These are phyloP conservation scores for Plasmodium adleri DNA, from an alignment of 169 alveolate genomes.

Conservation along the genomic window DNA sequence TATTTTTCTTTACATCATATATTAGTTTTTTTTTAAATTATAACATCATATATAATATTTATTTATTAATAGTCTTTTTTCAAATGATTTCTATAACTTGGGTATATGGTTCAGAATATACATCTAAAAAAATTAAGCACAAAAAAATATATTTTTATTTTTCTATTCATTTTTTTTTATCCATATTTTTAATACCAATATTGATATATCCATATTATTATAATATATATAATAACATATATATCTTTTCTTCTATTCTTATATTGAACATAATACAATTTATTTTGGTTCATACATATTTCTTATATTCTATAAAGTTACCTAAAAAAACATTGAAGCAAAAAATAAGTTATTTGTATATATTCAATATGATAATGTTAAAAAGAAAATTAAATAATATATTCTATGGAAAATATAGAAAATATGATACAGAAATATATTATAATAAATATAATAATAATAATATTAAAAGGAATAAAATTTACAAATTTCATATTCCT, in stretches of 20 bases:
- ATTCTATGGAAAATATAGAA: constrained; percentile 36
- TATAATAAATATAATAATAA: not conserved
- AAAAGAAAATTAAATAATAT: constrained; percentile 41
- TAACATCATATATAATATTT: constrained; percentile 19
- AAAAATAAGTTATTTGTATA: constrained; percentile 33
- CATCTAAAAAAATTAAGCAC: not conserved
- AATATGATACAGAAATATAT: constrained; percentile 1
- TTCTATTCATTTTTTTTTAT: constrained; percentile 5
- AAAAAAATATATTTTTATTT: not conserved
- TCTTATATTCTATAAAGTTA: not conserved
- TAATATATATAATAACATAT: not conserved
- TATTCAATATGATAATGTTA: constrained; percentile 25
- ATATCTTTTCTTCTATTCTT: constrained; percentile 4
- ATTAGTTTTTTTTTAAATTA: constrained; percentile 3
- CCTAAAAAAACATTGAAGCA: not conserved
- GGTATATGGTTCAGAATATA: constrained; percentile 31
- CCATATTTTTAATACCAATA: constrained; percentile 4
- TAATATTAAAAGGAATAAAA: not conserved
- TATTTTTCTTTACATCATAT: constrained; percentile 15
- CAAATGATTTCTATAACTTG: constrained; percentile 56
- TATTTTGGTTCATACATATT: constrained; percentile 10
- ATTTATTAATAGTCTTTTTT: constrained; percentile 19
- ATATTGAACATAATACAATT: not conserved
- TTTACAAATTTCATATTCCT: not conserved
- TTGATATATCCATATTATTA: constrained; percentile 15